Evolutionary conservation across 2,329 filamentous ascomycete species (phyloP).

Genomic region (Talaromyces piceae): DNA sequence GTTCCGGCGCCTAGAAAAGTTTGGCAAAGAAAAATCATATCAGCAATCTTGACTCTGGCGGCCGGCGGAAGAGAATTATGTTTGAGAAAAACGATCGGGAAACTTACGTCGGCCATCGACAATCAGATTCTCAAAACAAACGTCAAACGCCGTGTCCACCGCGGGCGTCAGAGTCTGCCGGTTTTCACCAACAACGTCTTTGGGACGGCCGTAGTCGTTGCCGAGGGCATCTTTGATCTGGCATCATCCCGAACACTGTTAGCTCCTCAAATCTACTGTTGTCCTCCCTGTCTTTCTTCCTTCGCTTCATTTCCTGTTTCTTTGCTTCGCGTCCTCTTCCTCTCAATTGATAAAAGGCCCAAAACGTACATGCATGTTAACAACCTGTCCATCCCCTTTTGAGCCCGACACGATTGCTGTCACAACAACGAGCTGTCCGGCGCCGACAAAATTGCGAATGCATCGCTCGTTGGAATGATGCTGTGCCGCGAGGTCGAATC

Average conservation of each 20-base stretch:
- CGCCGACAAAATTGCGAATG: constrained; percentile 90
- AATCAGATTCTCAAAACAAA: constrained; percentile 87
- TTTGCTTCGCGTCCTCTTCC: no score
- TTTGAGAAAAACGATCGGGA: no score
- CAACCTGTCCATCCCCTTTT: constrained; percentile 82
- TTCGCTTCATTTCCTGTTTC: background rate
- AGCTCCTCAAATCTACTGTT: background rate
- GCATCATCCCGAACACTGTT: background rate
- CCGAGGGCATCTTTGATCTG: constrained; percentile 92
- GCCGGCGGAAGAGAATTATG: background rate
- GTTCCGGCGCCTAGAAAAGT: constrained; percentile 27
- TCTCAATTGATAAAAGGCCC: no score
- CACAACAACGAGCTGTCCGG: constrained; percentile 90
- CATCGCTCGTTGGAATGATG: constrained; percentile 68
- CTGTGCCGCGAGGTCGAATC: constrained; percentile 80
- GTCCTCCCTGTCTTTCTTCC: background rate
- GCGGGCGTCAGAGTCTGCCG: constrained; percentile 91
- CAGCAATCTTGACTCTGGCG: background rate
- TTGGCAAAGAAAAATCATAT: background rate
- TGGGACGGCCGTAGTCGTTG: constrained; percentile 90
- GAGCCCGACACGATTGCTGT: constrained; percentile 80
- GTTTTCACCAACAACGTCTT: constrained; percentile 85
- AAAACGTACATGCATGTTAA: constrained; percentile 81
- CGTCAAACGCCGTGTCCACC: constrained; percentile 85
- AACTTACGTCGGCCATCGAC: constrained; percentile 49